Evolutionary conservation across 1,139 yeast species (phyloP), one percentile per base, ranked within the genome.

Genomic region (Saccharomyces hybrid): DNA sequence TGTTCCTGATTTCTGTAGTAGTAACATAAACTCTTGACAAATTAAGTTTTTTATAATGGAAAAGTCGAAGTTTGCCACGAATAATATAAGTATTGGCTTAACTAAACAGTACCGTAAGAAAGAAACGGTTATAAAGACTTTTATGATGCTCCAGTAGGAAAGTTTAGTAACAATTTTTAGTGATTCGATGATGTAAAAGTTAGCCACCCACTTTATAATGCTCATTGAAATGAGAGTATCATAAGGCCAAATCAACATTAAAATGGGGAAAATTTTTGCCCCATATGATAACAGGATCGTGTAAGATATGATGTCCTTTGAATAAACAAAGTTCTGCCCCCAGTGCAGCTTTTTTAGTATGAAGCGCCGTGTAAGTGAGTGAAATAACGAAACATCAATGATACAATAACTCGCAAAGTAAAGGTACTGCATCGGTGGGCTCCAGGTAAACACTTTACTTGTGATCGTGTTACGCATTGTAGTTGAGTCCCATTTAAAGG

Each of bases 171-270:
- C 80, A 16, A 83, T 78, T 42, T 76, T 73, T 47, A 88, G 67
- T 0, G 91, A 85, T 64, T 88, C 96, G 1, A 86, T 72, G 11
- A 83, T 76, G 60, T 81, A 85, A 52, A 86, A 68, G 49, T 79
- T 78, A 0, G 88, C 86, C 3, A 86, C 79, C 64, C 82, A 73
- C 55, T 80, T 81, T 28, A 87, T 84, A 14, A 84, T 74, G 14
- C 76, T 75, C 13, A 84, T 78, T 0, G 88, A 86, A 6, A 85
- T 76, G 0, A 87, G 78, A 5, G 88, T 79, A 65, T 93, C 97
- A 66, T 93, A 93, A 1, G 96, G 93, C 99, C 99, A 93, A 38
- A 95, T 91, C 41, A 93, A 76, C 91, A 91, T 91, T 34, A 93
- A 75, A 13, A 95, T 86, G 0, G 99, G 99, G 58, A 91, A 85